Conservation (phyloP, 495 filamentous ascomycete species). For the Aspergillus affinis region DNA sequence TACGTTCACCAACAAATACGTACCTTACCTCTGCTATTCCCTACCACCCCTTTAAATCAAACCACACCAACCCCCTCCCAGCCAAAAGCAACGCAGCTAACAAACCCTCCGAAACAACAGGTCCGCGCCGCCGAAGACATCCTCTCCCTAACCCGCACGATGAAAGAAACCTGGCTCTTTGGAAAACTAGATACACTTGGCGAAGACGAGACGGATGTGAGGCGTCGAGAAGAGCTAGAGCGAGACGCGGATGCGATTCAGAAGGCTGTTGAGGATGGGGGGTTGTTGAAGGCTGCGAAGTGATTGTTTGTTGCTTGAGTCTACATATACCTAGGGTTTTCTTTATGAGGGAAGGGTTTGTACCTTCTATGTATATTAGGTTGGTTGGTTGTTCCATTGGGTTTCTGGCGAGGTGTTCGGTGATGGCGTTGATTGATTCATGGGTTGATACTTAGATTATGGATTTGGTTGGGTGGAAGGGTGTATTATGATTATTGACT, state of each 20-base stretch:
- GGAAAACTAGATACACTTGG: slow-evolving; percentile 66
- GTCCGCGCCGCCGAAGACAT: slow-evolving; percentile 67
- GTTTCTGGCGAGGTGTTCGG: not conserved
- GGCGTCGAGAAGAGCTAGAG: slow-evolving; percentile 49
- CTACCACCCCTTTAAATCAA: not conserved
- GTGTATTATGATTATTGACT: too few relatives aligned
- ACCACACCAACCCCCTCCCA: not conserved
- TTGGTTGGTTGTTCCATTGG: not conserved
- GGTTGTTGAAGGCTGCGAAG: slow-evolving; percentile 30
- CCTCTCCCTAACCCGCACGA: slow-evolving; percentile 56
- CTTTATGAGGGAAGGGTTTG: not conserved
- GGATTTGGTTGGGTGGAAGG: not conserved
- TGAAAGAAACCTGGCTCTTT: slow-evolving; percentile 78
- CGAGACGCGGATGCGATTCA: slow-evolving; percentile 46
- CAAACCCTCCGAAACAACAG: slow-evolving; percentile 28
- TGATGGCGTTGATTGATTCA: not conserved
- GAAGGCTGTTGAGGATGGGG: slow-evolving; percentile 47
- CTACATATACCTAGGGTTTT: not conserved
- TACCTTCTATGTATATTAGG: not conserved
- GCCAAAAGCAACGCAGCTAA: not conserved
- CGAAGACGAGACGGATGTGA: slow-evolving; percentile 42
- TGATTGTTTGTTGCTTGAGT: slow-evolving; percentile 2
- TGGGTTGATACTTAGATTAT: not conserved
- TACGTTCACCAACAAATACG: slow-evolving; percentile 34
- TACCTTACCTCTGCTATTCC: not conserved